Evolutionary conservation across 768 basidiomycete species (phyloP).

Genomic region (Naematelia encephala): DNA sequence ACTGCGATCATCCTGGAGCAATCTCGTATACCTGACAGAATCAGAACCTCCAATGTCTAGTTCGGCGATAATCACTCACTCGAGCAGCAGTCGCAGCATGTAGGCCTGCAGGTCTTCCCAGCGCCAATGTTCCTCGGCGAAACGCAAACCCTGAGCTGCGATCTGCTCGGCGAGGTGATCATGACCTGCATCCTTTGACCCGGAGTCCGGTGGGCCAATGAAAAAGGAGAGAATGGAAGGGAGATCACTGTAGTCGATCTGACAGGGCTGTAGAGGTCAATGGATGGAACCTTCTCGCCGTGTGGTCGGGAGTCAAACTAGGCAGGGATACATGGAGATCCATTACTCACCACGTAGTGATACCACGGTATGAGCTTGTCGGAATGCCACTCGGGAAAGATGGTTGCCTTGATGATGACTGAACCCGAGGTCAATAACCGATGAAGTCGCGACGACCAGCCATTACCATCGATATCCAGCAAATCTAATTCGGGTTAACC

Average conservation of each 20-base stretch:
- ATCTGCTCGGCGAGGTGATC: slow-evolving; percentile 46
- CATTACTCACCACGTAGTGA: slow-evolving; percentile 50
- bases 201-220: slow-evolving; percentile 45
- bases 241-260: slow-evolving; percentile 47
- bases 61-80: slow-evolving; percentile 27
- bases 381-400: slow-evolving; percentile 50
- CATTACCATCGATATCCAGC: slow-evolving; percentile 50
- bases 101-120: slow-evolving; percentile 52
- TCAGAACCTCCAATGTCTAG: not conserved
- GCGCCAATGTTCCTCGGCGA: slow-evolving; percentile 47
- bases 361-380: slow-evolving; percentile 52
- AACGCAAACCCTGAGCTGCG: slow-evolving; percentile 40
- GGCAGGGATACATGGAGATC: too few species aligned
- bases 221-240: slow-evolving; percentile 49
- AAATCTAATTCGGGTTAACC: slow-evolving; percentile 12
- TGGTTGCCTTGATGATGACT: slow-evolving; percentile 49
- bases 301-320: too few species aligned
- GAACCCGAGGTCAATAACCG: slow-evolving; percentile 47
- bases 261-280: slow-evolving; percentile 34
- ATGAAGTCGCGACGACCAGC: slow-evolving; percentile 50
- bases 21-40: slow-evolving; percentile 16
- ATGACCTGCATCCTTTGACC: slow-evolving; percentile 20
- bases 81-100: slow-evolving; percentile 47
- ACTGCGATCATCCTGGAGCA: slow-evolving; percentile 28
- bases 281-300: not conserved